Percentiles rank a stretch among this genome's conserved stretches.
Conservation (phyloP, 2,329 filamentous ascomycete species). For the Beauveria pseudobassiana region DNA sequence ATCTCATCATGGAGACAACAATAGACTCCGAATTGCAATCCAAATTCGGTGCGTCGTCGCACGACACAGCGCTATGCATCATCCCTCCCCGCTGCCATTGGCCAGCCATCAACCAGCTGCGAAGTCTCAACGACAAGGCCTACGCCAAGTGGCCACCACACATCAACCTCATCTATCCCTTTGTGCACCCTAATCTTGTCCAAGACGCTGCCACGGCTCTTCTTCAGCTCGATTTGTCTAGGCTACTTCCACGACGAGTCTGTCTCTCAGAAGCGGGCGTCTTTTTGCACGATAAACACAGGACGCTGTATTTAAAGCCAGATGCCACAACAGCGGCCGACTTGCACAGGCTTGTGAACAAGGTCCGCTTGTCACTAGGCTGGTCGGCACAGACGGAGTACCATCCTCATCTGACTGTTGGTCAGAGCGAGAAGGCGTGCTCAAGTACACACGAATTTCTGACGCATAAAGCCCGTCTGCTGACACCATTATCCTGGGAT, state of each 20-base stretch:
- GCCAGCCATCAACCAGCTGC: slow-evolving; percentile 43
- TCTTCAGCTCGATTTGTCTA: slow-evolving; percentile 13
- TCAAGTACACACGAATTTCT: slow-evolving; percentile 42
- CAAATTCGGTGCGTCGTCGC: slow-evolving; percentile 24
- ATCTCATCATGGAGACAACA: background rate
- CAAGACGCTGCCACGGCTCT: slow-evolving; percentile 30
- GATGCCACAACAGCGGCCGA: slow-evolving; percentile 6
- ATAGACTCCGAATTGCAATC: background rate
- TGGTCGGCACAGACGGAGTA: slow-evolving; percentile 22
- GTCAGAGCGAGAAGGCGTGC: slow-evolving; percentile 43
- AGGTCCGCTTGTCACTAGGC: slow-evolving; percentile 30
- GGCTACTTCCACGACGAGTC: background rate
- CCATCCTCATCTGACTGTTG: slow-evolving; percentile 50
- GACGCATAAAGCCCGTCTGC: slow-evolving; percentile 41
- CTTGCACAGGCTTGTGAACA: slow-evolving; percentile 19
- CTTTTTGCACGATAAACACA: slow-evolving; percentile 42
- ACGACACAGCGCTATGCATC: slow-evolving; percentile 55
- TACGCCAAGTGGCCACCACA: slow-evolving; percentile 59
- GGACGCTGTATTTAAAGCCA: slow-evolving; percentile 40
- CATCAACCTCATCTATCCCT: slow-evolving; percentile 60
- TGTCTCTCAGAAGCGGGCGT: slow-evolving; percentile 24
- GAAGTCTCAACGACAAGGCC: slow-evolving; percentile 55
- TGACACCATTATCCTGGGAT: slow-evolving; percentile 43
- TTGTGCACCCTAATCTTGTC: slow-evolving; percentile 44
- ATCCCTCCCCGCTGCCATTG: slow-evolving; percentile 45